phyloP scores from a whole-genome alignment of 768 basidiomycete genomes.

The Naganishia antarctica region DNA sequence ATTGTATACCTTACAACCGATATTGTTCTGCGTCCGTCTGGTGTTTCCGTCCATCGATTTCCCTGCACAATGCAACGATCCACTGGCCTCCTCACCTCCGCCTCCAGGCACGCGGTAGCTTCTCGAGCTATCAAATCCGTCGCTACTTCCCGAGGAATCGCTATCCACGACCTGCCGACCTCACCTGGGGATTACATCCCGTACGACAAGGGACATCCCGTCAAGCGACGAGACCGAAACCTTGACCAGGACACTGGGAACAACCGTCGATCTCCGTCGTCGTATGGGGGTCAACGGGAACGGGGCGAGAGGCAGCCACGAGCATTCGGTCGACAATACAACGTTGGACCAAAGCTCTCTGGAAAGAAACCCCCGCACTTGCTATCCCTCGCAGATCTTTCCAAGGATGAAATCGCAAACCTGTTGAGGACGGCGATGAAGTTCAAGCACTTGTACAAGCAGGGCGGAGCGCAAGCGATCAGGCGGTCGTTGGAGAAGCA shows the following conservation, averaged over 20 bases:
- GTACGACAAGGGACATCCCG: constrained; percentile 18
- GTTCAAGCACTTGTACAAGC: constrained; percentile 45
- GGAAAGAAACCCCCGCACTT: constrained; percentile 54
- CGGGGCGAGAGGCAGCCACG: too few relatives aligned
- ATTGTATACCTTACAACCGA: too few relatives aligned
- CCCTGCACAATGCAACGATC: constrained; percentile 3
- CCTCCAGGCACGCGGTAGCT: constrained; percentile 9
- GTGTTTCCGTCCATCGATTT: too few relatives aligned
- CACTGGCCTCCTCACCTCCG: constrained; percentile 1
- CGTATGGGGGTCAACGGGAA: neutral
- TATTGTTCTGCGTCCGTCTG: too few relatives aligned
- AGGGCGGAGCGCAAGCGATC: constrained; percentile 20
- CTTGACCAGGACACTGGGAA: constrained; percentile 10
- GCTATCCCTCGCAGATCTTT: constrained; percentile 83
- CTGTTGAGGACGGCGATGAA: constrained; percentile 62
- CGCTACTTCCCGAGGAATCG: constrained; percentile 4
- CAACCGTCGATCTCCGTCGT: neutral
- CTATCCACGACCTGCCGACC: constrained; percentile 3
- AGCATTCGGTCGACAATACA: neutral
- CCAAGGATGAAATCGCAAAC: constrained; percentile 65
- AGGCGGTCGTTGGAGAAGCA: constrained; percentile 54
- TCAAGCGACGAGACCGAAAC: constrained; percentile 12
- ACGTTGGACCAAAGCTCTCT: neutral
- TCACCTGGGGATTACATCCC: constrained; percentile 13
- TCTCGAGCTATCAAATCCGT: constrained; percentile 10